Base-by-base conservation (phyloP, 306 rosid genomes). In the Fragaria iinumae region DNA sequence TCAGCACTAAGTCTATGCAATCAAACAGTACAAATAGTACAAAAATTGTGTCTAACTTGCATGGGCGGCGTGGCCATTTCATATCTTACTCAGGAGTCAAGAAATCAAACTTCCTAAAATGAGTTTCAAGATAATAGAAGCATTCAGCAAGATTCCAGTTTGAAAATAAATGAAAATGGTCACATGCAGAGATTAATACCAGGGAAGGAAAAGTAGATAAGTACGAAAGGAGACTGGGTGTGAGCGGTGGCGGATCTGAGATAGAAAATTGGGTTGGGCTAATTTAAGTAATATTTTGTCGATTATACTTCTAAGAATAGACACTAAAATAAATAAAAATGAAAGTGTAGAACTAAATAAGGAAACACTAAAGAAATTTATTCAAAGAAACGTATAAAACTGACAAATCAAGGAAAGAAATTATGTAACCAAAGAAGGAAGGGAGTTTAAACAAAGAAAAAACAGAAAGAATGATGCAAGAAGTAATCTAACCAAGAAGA, bases 11-110 rank as follows among this genome's bases (percentile, higher is more conserved):
- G 43, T 27, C 32, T 70, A 5, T 9, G 6, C 41, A 70, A 70
- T 70, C 74, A 70, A 70, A 70, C 11, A 29, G 23, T 47, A 47
- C 17, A 70, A n/a, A 41, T 41, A 17, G 50, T 3, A 69, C 56
- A 25, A 21, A 68, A 14, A 69, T 12, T 1, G 20, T 27, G 52
- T 14, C 21, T 67, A 41, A 21, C 20, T 68, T 43, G 17, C 36
- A 68, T 44, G 57, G 73, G 14, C 16, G 4, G 29, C 1, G 0
- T 2, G 5, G 43, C 27, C 56, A 47, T 1, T 20, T 3, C 32
- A 69, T 55, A 55, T 55, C 27, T 20, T 21, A 55, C 5, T 55
- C 13, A n/a, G 27, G 27, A n/a, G 60, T 55, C 39, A 36, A 36
- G 0, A 69, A 4, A 45, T 13, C 21, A 69, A 43, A 69, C 20